phyloP scores from a whole-genome alignment of 305 asterid genomes.

The Fraxinus sp. region DNA sequence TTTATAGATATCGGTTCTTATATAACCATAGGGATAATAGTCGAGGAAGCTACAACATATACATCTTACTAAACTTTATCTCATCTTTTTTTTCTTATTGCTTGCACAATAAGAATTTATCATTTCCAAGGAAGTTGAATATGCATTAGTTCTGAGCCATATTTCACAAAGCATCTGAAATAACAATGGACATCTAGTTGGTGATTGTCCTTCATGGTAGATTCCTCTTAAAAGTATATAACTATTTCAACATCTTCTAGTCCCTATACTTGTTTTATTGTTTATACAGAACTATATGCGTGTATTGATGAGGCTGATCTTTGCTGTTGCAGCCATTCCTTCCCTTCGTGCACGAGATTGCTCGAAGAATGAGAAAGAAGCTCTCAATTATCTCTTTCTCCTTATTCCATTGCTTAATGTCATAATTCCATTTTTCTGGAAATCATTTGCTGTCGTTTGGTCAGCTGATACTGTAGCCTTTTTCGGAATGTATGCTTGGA shows the following conservation, averaged over 20 bases:
- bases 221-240: neutral
- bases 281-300: neutral
- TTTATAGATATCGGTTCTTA: neutral
- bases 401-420: slow-evolving; percentile 77
- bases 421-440: slow-evolving; percentile 76
- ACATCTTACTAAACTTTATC: neutral
- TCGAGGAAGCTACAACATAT: neutral
- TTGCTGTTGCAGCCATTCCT: slow-evolving; percentile 71
- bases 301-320: slow-evolving; percentile 9
- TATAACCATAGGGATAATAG: neutral
- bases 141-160: neutral
- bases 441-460: slow-evolving; percentile 93
- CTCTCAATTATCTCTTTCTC: slow-evolving; percentile 84
- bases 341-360: slow-evolving; percentile 97
- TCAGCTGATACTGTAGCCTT: slow-evolving; percentile 82
- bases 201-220: neutral
- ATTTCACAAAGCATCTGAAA: neutral
- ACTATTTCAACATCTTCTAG: neutral
- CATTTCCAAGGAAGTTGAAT: neutral
- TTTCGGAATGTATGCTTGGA: slow-evolving; percentile 93
- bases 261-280: slow-evolving; percentile 36
- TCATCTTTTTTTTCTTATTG: neutral
- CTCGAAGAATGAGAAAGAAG: slow-evolving; percentile 96
- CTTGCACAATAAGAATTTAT: neutral
- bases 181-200: neutral